Evolutionary conservation across 306 rosid species (phyloP).

Genomic region (Phaseolus lunatus): DNA sequence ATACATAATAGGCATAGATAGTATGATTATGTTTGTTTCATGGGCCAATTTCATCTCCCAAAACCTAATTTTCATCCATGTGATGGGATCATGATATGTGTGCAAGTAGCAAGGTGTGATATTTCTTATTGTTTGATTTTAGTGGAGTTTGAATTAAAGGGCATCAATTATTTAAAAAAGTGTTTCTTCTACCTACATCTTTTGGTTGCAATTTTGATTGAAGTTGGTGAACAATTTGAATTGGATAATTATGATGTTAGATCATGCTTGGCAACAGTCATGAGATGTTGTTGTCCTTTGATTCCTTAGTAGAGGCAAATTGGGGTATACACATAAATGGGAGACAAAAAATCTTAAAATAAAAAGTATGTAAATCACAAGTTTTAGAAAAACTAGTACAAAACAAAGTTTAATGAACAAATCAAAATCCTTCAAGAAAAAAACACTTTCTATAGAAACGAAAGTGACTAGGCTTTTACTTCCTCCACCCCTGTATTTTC

Average conservation of each 20-base stretch:
- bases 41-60: not conserved
- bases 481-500: too few species aligned
- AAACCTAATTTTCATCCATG: not conserved
- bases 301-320: not conserved
- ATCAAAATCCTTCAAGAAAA: too few species aligned
- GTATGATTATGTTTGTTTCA: not conserved
- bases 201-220: not conserved
- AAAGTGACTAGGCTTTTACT: too few species aligned
- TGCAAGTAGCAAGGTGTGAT: not conserved
- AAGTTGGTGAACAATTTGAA: constrained; percentile 21
- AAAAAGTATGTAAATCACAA: not conserved
- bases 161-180: not conserved
- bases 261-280: constrained; percentile 19
- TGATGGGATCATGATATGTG: not conserved
- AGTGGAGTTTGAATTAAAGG: not conserved
- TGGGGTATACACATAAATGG: not conserved
- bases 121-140: not conserved
- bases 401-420: too few species aligned
- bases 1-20: not conserved
- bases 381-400: not conserved
- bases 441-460: too few species aligned
- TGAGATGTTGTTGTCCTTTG: not conserved
- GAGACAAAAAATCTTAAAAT: not conserved
- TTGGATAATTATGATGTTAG: constrained; percentile 25
- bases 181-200: not conserved